phyloP scores from a whole-genome alignment of 257 asterid species.

The Solanum appendiculatum region DNA sequence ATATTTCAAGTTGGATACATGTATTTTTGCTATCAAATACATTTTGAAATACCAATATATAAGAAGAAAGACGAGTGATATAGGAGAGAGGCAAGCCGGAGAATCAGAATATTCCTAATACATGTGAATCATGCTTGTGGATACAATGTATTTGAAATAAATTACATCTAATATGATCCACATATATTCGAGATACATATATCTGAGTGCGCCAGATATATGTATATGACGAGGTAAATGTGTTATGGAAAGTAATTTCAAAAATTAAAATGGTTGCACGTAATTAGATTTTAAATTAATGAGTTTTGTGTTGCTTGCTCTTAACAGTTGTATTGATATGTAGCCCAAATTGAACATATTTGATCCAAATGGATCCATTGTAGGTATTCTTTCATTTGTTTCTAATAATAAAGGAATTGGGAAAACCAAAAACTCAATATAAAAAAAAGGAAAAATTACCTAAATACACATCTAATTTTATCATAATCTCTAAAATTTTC shows the following conservation, averaged over 20 bases:
- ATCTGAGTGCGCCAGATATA: neutral
- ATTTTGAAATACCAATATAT: too few relatives aligned
- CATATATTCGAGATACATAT: neutral
- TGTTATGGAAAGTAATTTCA: neutral
- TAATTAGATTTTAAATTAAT: too few relatives aligned
- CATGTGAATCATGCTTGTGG: neutral
- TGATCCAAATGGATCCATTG: neutral
- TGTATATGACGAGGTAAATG: neutral
- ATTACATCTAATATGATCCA: neutral
- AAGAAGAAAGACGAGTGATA: too few relatives aligned
- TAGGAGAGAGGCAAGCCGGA: neutral
- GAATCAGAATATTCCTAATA: too few relatives aligned
- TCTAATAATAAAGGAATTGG: neutral
- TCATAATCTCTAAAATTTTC: too few relatives aligned
- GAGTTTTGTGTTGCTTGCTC: neutral
- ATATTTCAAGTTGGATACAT: too few relatives aligned
- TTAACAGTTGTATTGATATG: neutral
- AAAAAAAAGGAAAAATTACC: too few relatives aligned
- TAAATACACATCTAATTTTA: too few relatives aligned
- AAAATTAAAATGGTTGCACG: neutral
- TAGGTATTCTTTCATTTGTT: neutral
- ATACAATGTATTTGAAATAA: too few relatives aligned
- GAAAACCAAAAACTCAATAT: neutral
- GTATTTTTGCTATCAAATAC: too few relatives aligned
- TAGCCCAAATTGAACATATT: neutral